A percentile compares a stretch with the other conserved stretches of the same genome.
Conservation (phyloP, 164 flowering plant genomes). For the Santalum album region DNA sequence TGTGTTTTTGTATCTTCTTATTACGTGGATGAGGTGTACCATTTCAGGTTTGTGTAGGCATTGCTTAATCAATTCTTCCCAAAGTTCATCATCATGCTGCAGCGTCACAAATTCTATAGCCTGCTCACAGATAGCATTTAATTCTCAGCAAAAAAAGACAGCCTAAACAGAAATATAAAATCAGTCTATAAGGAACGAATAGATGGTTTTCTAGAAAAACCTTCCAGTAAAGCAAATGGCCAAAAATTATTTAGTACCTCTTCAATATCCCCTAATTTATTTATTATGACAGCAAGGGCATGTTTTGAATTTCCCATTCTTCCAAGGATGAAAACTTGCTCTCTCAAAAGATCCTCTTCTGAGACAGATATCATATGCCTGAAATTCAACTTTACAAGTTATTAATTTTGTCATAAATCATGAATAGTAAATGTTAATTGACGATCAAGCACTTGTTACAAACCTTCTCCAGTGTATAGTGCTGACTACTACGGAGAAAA, state of each 20-base stretch:
- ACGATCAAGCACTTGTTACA: conserved; percentile 1
- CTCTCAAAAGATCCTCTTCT: conserved; percentile 63
- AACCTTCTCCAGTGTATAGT: conserved; percentile 92
- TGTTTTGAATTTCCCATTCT: conserved; percentile 91
- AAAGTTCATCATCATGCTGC: conserved; percentile 98
- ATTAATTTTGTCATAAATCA: neutral
- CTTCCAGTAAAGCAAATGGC: neutral
- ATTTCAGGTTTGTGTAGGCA: conserved; percentile 87
- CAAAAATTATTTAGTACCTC: conserved; percentile 36
- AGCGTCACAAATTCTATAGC: conserved; percentile 86
- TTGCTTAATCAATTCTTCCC: conserved; percentile 94
- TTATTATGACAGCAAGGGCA: conserved; percentile 84
- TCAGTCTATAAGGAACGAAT: neutral
- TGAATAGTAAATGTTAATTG: neutral
- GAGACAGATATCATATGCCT: conserved; percentile 88
- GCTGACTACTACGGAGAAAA: conserved; percentile 95
- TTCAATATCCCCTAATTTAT: conserved; percentile 84
- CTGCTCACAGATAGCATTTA: conserved; percentile 30
- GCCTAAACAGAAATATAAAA: neutral
- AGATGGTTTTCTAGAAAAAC: neutral
- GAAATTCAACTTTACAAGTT: conserved; percentile 12
- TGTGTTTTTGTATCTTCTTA: neutral
- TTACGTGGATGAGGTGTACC: conserved; percentile 28
- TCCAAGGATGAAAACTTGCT: conserved; percentile 93
- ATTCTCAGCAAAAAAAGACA: conserved; percentile 4